phyloP scores from a whole-genome alignment of 2,329 filamentous ascomycete species.

The Colletotrichum tropicale region DNA sequence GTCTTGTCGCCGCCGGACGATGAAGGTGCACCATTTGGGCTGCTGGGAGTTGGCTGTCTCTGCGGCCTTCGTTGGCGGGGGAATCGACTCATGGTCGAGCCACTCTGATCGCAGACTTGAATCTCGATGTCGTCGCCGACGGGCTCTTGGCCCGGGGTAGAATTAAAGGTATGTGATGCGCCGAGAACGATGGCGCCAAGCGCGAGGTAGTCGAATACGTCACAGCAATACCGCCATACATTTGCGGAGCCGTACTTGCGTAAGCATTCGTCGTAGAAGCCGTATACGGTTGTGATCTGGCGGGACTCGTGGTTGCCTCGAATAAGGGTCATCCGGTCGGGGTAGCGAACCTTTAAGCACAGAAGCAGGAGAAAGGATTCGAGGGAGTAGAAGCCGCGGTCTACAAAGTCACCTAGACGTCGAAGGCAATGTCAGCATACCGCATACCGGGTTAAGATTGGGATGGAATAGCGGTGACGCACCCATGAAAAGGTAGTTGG shows the following conservation, averaged over 20 bases:
- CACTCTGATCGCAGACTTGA: conserved; percentile 87
- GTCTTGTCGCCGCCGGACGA: conserved; percentile 49
- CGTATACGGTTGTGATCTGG: conserved; percentile 96
- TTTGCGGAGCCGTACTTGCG: conserved; percentile 96
- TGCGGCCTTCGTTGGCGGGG: conserved; percentile 44
- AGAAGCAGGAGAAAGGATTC: conserved; percentile 96
- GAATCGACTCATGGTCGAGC: conserved; percentile 78
- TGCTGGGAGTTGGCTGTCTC: conserved; percentile 28
- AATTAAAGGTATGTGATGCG: conserved; percentile 69
- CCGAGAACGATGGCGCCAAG: conserved; percentile 91
- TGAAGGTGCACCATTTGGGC: conserved; percentile 29
- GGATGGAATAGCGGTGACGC: conserved; percentile 26
- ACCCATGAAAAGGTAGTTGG: conserved; percentile 98
- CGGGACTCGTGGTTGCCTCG: conserved; percentile 95
- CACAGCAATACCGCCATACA: conserved; percentile 96
- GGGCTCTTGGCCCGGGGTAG: conserved; percentile 50
- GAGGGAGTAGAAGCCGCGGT: conserved; percentile 96
- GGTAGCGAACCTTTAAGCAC: conserved; percentile 96
- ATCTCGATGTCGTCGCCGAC: conserved; percentile 82
- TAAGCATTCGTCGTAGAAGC: conserved; percentile 97
- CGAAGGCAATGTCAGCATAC: background rate
- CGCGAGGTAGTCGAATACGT: conserved; percentile 96
- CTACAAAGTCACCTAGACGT: conserved; percentile 84
- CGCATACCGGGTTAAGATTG: background rate
- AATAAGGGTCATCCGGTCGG: conserved; percentile 95